Conservation (phyloP, 192 early-diverging fungal genomes). For the Chytriomyces sp. region DNA sequence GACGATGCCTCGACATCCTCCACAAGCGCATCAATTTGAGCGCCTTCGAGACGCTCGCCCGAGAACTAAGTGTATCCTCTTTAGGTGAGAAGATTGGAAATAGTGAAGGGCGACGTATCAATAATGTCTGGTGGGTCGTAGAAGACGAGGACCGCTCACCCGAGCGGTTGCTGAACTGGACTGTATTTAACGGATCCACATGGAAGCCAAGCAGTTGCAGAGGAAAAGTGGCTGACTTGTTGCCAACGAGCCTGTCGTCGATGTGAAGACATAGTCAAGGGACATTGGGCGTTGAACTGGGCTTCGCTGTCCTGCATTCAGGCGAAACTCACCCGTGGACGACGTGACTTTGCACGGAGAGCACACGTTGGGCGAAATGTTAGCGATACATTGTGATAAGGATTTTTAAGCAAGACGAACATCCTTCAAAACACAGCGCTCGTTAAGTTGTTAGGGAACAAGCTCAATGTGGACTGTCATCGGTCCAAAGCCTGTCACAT, state of each 20-base stretch:
- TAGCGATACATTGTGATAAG: neutral
- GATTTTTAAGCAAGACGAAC: no score
- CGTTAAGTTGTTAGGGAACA: no score
- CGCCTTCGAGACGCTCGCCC: slow-evolving; percentile 67
- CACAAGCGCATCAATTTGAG: slow-evolving; percentile 67
- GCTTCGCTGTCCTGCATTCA: no score
- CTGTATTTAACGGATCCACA: slow-evolving; percentile 91
- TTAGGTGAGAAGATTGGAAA: no score
- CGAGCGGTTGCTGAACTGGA: slow-evolving; percentile 93
- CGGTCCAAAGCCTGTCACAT: no score
- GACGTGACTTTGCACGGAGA: slow-evolving; percentile 65
- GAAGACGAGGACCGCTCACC: no score
- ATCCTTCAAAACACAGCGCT: no score
- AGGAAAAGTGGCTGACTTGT: slow-evolving; percentile 91
- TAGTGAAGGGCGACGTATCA: no score
- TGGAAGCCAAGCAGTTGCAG: slow-evolving; percentile 88
- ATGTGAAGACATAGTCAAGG: neutral
- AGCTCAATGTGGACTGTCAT: no score
- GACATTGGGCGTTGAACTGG: neutral
- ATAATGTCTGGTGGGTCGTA: no score
- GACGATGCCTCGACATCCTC: slow-evolving; percentile 69
- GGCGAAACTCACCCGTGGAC: slow-evolving; percentile 67
- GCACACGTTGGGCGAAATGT: slow-evolving; percentile 39
- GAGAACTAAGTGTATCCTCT: slow-evolving; percentile 74
- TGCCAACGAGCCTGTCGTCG: slow-evolving; percentile 40